Conservation (phyloP, 108 stramenopile species). For the Skeletonema menzelii region DNA sequence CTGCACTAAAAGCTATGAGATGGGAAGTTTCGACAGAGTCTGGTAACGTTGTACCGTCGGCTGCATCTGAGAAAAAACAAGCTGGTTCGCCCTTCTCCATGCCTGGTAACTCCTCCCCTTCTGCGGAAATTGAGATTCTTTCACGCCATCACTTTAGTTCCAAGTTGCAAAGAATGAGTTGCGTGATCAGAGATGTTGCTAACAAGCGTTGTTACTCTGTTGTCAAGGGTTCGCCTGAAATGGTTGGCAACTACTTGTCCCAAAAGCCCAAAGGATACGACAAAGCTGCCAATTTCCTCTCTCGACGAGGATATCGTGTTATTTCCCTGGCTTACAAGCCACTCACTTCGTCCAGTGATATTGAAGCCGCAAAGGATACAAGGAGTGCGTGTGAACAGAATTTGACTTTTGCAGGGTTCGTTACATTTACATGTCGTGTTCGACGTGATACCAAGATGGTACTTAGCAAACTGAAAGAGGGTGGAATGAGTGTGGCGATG, state of each 20-base stretch:
- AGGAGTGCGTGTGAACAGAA: constrained; percentile 73
- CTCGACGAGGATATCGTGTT: constrained; percentile 88
- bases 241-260: constrained; percentile 75
- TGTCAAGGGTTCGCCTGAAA: constrained; percentile 97
- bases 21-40: constrained; percentile 66
- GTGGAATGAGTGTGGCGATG: constrained; percentile 87
- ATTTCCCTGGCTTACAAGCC: constrained; percentile 90
- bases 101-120: constrained; percentile 18
- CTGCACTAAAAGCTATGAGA: constrained; percentile 81
- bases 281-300: constrained; percentile 65
- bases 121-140: constrained; percentile 71
- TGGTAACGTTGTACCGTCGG: constrained; percentile 59
- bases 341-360: constrained; percentile 40
- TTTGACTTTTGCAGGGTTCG: constrained; percentile 90
- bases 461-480: constrained; percentile 77
- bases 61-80: constrained; percentile 59
- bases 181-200: constrained; percentile 69
- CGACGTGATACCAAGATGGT: constrained; percentile 89
- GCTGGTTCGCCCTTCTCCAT: constrained; percentile 55
- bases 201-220: constrained; percentile 70
- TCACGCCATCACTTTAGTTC: constrained; percentile 96
- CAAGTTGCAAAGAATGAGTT: constrained; percentile 97
- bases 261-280: constrained; percentile 76
- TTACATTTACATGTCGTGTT: constrained; percentile 95
- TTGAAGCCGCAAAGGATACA: constrained; percentile 62